phyloP scores from a whole-genome alignment of 257 asterid genomes.

The Nicotiana knightiana region DNA sequence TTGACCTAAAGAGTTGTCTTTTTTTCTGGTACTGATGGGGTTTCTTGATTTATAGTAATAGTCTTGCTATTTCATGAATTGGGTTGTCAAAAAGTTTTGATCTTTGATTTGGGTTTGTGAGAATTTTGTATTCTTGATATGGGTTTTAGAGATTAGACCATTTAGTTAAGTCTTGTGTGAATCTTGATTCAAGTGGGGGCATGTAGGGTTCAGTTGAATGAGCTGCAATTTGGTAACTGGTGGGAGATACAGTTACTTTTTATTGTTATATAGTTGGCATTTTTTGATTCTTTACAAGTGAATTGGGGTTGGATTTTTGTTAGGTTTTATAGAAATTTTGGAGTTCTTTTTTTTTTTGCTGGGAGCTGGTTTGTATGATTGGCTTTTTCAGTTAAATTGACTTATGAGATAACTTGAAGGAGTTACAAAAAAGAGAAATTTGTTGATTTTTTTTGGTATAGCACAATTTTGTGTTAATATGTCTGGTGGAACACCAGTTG shows the following conservation, averaged over 20 bases:
- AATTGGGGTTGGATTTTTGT: slow-evolving; percentile 2
- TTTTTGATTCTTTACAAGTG: slow-evolving; percentile 8
- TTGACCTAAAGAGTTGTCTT: slow-evolving; percentile 8
- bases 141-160: slow-evolving; percentile 17
- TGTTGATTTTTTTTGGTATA: background rate
- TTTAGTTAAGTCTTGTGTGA: background rate
- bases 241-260: background rate
- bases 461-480: slow-evolving; percentile 17
- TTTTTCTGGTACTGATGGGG: background rate
- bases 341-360: background rate
- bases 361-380: background rate
- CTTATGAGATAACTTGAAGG: background rate
- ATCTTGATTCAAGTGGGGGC: background rate
- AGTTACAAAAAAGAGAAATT: background rate
- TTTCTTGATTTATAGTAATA: background rate
- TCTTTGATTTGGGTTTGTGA: slow-evolving; percentile 21
- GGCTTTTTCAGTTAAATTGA: background rate
- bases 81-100: slow-evolving; percentile 19
- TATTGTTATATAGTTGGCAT: slow-evolving; percentile 9
- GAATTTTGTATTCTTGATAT: slow-evolving; percentile 13
- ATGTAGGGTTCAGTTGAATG: slow-evolving; percentile 1
- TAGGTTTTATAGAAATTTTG: background rate
- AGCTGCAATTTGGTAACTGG: background rate
- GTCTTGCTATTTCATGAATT: slow-evolving; percentile 12
- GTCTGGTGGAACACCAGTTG: slow-evolving; percentile 59